Conservation (phyloP, 1,284 basidiomycete species). For the Ustilago crameri region DNA sequence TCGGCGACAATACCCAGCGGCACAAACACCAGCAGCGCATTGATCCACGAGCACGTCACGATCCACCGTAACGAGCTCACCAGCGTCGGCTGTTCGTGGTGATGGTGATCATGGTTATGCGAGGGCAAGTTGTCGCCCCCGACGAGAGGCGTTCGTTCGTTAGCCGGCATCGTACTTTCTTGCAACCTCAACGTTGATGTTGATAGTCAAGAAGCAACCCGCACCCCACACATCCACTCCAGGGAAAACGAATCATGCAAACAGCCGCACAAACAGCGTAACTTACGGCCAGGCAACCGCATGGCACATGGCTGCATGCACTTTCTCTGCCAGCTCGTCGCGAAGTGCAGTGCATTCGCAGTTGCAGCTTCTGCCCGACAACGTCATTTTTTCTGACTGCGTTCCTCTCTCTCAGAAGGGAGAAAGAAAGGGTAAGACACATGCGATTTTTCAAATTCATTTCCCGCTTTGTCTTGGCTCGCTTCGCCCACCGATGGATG, state of each 20-base stretch:
- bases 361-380: too few relatives aligned
- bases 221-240: not conserved
- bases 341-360: too few relatives aligned
- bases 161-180: slow-evolving; percentile 29
- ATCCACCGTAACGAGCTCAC: slow-evolving; percentile 61
- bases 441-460: not conserved
- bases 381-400: too few relatives aligned
- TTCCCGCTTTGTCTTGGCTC: not conserved
- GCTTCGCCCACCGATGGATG: too few relatives aligned
- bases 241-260: too few relatives aligned
- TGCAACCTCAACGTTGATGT: not conserved
- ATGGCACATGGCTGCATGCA: too few relatives aligned
- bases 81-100: slow-evolving; percentile 26
- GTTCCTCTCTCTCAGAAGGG: too few relatives aligned
- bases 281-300: too few relatives aligned
- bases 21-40: slow-evolving; percentile 64
- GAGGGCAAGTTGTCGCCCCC: slow-evolving; percentile 20
- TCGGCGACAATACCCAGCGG: slow-evolving; percentile 65
- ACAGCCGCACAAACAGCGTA: too few relatives aligned
- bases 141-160: slow-evolving; percentile 42
- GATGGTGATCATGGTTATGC: slow-evolving; percentile 12
- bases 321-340: too few relatives aligned
- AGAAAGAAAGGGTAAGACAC: too few relatives aligned
- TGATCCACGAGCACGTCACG: slow-evolving; percentile 59
- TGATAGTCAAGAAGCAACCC: not conserved